Percentiles rank a stretch among this genome's conserved stretches.
Conservation (phyloP, 2,329 filamentous ascomycete species). For the Claviceps spartinae region DNA sequence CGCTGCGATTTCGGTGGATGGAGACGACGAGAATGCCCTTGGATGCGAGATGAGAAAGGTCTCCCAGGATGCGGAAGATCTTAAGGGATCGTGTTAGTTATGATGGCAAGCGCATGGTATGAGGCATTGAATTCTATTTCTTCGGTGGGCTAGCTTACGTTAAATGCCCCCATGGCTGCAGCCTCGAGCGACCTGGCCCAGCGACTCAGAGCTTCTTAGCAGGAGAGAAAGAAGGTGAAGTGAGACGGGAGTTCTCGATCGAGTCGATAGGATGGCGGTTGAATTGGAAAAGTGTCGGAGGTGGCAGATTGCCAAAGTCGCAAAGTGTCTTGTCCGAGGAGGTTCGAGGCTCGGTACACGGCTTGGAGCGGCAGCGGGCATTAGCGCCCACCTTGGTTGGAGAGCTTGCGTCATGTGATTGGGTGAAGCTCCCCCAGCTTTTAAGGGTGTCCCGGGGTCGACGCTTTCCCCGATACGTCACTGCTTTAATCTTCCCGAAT, state of each 20-base stretch:
- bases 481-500: neutral
- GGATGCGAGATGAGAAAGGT: conserved; percentile 71
- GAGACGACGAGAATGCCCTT: conserved; percentile 86
- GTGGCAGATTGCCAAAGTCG: neutral
- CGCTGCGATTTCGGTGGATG: conserved; percentile 77
- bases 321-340: neutral
- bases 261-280: too few relatives aligned
- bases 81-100: conserved; percentile 13
- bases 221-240: neutral
- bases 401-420: conserved; percentile 1
- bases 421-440: neutral
- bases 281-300: neutral
- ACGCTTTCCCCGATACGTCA: neutral
- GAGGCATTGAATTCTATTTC: too few relatives aligned
- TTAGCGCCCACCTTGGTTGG: neutral
- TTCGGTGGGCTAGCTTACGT: conserved; percentile 16
- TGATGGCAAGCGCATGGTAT: neutral
- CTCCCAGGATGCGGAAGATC: conserved; percentile 65
- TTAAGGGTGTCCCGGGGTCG: neutral
- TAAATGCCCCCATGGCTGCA: conserved; percentile 26
- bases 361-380: too few relatives aligned
- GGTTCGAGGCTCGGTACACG: too few relatives aligned
- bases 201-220: neutral
- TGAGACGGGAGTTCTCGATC: neutral
- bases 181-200: conserved; percentile 6